Conservation (phyloP, 441 rosid genomes). For the Euphorbia schlechtendalii region DNA sequence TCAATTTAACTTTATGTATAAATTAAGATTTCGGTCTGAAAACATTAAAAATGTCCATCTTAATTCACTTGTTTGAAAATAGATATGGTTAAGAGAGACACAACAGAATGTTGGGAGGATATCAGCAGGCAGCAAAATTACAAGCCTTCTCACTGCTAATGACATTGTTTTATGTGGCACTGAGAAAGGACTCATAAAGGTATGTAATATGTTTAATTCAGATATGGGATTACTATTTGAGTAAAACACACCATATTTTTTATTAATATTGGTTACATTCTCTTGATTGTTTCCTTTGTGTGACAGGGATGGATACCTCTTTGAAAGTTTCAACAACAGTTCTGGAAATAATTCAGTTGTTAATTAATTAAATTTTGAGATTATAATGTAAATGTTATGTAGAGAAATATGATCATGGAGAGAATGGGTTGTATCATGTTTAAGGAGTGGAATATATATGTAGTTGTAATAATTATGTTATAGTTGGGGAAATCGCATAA, state of each 20-base stretch:
- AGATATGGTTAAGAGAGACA: slow-evolving; percentile 87
- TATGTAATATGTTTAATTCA: too few species aligned
- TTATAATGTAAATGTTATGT: slow-evolving; percentile 13
- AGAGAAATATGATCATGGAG: not conserved
- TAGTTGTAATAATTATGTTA: not conserved
- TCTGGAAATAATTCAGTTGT: not conserved
- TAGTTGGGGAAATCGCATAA: not conserved
- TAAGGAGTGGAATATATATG: not conserved
- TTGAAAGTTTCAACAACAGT: slow-evolving; percentile 18
- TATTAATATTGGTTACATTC: not conserved
- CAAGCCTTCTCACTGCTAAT: slow-evolving; percentile 77
- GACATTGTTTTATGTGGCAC: slow-evolving; percentile 79
- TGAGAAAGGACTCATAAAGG: slow-evolving; percentile 83
- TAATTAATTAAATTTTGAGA: not conserved
- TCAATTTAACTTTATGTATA: not conserved
- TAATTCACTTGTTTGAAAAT: not conserved
- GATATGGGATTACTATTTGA: too few species aligned
- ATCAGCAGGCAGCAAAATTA: slow-evolving; percentile 85
- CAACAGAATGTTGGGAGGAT: slow-evolving; percentile 82
- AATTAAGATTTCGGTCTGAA: not conserved
- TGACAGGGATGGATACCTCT: slow-evolving; percentile 82
- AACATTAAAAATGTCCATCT: not conserved
- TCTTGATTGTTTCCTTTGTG: slow-evolving; percentile 11
- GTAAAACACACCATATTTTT: too few species aligned
- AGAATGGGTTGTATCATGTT: slow-evolving; percentile 1